Evolutionary conservation across 225 moss, liverwort and hornwort species (phyloP).

Genomic region (Polytrichum formosum): DNA sequence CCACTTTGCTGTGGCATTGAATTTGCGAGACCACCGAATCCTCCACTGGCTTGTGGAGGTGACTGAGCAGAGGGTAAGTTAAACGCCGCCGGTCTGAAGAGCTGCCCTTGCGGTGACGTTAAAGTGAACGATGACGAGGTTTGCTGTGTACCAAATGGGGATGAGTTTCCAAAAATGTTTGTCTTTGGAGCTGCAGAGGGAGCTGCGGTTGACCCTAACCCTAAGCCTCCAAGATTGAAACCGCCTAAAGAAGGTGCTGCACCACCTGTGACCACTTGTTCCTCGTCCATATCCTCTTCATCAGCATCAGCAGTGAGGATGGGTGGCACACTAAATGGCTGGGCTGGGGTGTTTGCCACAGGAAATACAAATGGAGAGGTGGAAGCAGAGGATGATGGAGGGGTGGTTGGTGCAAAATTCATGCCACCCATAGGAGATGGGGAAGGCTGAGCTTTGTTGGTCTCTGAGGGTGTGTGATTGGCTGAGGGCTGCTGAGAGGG

Average conservation of each 20-base stretch:
- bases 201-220: conserved; percentile 50
- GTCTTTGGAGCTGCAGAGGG: conserved; percentile 58
- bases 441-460: conserved; percentile 13
- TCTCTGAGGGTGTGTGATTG: conserved; percentile 22
- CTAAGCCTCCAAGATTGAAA: conserved; percentile 84
- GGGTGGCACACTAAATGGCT: conserved; percentile 41
- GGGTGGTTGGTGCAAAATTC: conserved; percentile 24
- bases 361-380: conserved; percentile 48
- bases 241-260: conserved; percentile 43
- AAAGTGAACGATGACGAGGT: conserved; percentile 36
- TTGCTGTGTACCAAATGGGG: conserved; percentile 47
- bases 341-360: conserved; percentile 30
- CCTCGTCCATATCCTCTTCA: conserved; percentile 98
- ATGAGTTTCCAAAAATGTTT: conserved; percentile 64
- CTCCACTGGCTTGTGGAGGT: conserved; percentile 49
- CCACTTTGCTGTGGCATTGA: conserved; percentile 35
- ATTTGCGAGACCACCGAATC: conserved; percentile 44
- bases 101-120: conserved; percentile 60
- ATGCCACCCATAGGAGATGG: conserved; percentile 29
- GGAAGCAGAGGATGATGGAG: conserved; percentile 28
- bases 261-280: conserved; percentile 27
- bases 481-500: conserved; percentile 20
- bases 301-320: conserved; percentile 36
- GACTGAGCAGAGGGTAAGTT: conserved; percentile 86
- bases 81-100: conserved; percentile 90